Percentiles rank a stretch among this genome's conserved stretches.
Conservation (phyloP, 2,329 filamentous ascomycete species). For the Xylaria polymorpha region DNA sequence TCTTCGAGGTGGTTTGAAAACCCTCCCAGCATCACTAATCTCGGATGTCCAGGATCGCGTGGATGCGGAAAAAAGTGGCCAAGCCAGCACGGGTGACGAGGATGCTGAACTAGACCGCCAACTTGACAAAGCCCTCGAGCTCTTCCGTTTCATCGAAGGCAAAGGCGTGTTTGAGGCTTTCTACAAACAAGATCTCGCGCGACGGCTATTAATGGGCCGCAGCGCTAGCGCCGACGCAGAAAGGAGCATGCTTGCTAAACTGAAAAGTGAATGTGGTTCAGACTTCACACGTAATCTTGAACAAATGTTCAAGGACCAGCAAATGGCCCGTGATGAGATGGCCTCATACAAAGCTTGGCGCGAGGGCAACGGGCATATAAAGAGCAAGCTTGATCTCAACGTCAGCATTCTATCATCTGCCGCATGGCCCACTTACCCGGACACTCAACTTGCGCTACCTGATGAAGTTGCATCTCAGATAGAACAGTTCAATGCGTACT, state of each 20-base stretch:
- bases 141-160: constrained; percentile 96
- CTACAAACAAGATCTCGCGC: constrained; percentile 97
- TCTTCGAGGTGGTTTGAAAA: constrained; percentile 87
- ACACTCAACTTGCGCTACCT: constrained; percentile 78
- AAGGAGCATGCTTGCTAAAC: constrained; percentile 90
- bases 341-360: constrained; percentile 80
- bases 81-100: constrained; percentile 81
- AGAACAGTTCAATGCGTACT: constrained; percentile 84
- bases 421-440: constrained; percentile 92
- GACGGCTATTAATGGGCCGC: constrained; percentile 87
- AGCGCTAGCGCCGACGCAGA: constrained; percentile 96
- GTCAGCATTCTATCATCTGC: constrained; percentile 92
- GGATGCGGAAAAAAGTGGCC: constrained; percentile 69
- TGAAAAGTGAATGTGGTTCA: constrained; percentile 93
- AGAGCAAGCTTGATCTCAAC: constrained; percentile 74
- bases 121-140: constrained; percentile 89
- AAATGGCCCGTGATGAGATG: constrained; percentile 93
- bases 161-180: constrained; percentile 99
- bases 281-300: constrained; percentile 97
- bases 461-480: constrained; percentile 79
- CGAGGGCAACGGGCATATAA: constrained; percentile 59
- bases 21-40: constrained; percentile 75
- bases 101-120: constrained; percentile 92
- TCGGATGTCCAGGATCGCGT: constrained; percentile 70
- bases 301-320: constrained; percentile 99